These are phyloP conservation scores for Eragrostis nindensis DNA, from an alignment of 176 grass and related monocot species.

Conservation along the genomic window DNA sequence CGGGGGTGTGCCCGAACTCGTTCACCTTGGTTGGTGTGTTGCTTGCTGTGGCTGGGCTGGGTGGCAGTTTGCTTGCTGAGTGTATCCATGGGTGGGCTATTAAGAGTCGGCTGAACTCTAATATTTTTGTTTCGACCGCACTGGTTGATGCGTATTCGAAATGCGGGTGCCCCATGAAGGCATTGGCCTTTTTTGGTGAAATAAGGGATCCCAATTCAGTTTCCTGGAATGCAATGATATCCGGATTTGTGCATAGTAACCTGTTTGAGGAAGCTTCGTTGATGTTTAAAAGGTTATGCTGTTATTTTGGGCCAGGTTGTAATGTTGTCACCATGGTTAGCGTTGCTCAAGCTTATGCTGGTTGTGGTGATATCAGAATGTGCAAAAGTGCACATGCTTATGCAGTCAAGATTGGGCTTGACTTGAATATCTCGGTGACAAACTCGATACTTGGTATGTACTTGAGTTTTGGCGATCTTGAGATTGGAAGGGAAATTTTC, in stretches of 20 bases:
- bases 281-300: slow-evolving; percentile 51
- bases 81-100: slow-evolving; percentile 60
- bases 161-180: slow-evolving; percentile 47
- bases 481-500: slow-evolving; percentile 53
- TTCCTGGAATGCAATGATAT: slow-evolving; percentile 71
- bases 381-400: slow-evolving; percentile 64
- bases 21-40: slow-evolving; percentile 61
- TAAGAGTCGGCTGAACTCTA: slow-evolving; percentile 50
- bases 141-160: slow-evolving; percentile 72
- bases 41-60: slow-evolving; percentile 42
- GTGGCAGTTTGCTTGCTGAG: slow-evolving; percentile 30
- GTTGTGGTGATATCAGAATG: slow-evolving; percentile 49
- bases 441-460: slow-evolving; percentile 78
- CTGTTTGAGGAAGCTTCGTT: slow-evolving; percentile 68
- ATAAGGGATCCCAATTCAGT: slow-evolving; percentile 54
- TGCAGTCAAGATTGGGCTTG: slow-evolving; percentile 57
- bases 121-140: slow-evolving; percentile 55
- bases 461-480: slow-evolving; percentile 48
- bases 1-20: slow-evolving; percentile 54
- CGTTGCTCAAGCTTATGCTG: slow-evolving; percentile 49
- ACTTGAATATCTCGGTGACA: slow-evolving; percentile 50
- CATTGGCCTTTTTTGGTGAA: slow-evolving; percentile 45
- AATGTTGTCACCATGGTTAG: slow-evolving; percentile 59
- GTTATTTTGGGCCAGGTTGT: slow-evolving; percentile 39
- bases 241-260: slow-evolving; percentile 53